Conservation (phyloP, 2,329 filamentous ascomycete species). For the Nemania serpens region DNA sequence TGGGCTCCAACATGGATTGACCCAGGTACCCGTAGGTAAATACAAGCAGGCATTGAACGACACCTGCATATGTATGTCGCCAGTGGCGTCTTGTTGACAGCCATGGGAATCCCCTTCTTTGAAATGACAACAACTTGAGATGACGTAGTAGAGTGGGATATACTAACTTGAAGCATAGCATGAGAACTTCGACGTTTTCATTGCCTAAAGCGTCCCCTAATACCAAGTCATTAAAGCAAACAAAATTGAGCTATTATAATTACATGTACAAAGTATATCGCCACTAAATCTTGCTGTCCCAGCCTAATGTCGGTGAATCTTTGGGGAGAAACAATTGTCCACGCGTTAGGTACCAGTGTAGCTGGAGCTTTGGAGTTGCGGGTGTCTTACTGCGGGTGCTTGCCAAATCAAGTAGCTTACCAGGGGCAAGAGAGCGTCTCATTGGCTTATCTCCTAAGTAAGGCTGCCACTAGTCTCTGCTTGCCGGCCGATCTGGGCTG, state of each 20-base stretch:
- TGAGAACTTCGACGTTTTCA: background rate
- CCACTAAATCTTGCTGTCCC: background rate
- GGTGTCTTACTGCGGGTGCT: background rate
- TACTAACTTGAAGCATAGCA: background rate
- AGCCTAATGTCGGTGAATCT: background rate
- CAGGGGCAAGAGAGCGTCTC: conserved; percentile 9
- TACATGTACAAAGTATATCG: background rate
- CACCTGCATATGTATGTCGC: no score
- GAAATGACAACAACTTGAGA: background rate
- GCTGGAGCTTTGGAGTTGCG: background rate
- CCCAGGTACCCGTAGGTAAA: no score
- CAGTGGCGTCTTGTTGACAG: no score
- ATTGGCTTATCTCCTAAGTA: conserved; percentile 16
- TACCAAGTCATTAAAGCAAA: background rate
- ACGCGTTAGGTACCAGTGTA: background rate
- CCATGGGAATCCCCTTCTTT: background rate
- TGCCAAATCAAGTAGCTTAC: conserved; percentile 28
- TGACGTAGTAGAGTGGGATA: conserved; percentile 7
- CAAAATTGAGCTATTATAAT: background rate
- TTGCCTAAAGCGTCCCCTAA: background rate
- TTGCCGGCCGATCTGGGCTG: background rate
- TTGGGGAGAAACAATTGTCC: background rate
- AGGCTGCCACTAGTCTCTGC: background rate
- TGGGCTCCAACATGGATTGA: no score
- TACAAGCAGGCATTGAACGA: no score